These are phyloP conservation scores for Pythium scleroteichum DNA, from an alignment of 352 stramenopile species.

Conservation along the genomic window DNA sequence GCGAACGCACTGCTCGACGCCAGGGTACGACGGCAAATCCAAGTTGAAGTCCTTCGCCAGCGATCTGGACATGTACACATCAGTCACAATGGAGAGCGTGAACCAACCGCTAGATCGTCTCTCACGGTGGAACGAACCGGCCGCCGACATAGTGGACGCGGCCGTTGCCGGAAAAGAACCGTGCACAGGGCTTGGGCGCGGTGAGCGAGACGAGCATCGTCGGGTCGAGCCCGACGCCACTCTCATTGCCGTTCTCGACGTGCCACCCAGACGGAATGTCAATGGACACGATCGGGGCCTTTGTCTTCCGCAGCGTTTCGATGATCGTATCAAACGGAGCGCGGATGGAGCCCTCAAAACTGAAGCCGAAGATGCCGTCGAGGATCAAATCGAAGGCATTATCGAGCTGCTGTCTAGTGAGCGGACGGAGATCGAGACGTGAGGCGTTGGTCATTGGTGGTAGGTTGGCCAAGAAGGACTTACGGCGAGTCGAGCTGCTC, in stretches of 20 bases:
- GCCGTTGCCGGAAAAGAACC: conserved; percentile 79
- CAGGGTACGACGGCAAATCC: conserved; percentile 60
- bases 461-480: conserved; percentile 3
- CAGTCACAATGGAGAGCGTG: background rate
- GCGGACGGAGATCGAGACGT: background rate
- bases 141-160: conserved; percentile 96
- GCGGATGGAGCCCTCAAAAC: conserved; percentile 88
- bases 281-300: conserved; percentile 92
- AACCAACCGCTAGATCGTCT: background rate
- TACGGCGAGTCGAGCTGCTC: conserved; percentile 49
- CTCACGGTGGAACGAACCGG: conserved; percentile 92
- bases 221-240: conserved; percentile 79
- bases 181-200: conserved; percentile 94
- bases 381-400: conserved; percentile 91
- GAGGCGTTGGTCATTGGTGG: background rate
- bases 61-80: conserved; percentile 28
- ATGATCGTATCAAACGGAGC: conserved; percentile 92
- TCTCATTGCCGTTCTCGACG: conserved; percentile 90
- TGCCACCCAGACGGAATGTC: conserved; percentile 99
- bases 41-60: conserved; percentile 65
- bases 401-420: conserved; percentile 49
- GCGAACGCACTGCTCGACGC: conserved; percentile 64
- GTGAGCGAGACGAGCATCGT: conserved; percentile 97
- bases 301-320: conserved; percentile 48
- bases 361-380: conserved; percentile 99